Evolutionary conservation across 495 filamentous ascomycete genomes (phyloP), one percentile per base, ranked within the genome.

Genomic region (Aspergillus taichungensis): DNA sequence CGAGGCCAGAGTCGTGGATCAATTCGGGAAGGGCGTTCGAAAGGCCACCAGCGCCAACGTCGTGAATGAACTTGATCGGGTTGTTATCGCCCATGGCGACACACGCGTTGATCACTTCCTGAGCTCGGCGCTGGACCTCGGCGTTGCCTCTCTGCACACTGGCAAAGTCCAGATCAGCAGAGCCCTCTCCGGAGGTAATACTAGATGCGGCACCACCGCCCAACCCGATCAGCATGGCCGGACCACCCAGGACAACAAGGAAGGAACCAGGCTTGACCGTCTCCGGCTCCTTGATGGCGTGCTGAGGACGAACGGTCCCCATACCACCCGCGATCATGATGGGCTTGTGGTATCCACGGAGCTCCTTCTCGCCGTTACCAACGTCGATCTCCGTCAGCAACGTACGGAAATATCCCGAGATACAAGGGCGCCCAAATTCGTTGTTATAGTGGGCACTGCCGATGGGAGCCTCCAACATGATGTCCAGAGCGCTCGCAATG

Each of bases 291-390:
- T 98, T 98, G 38, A 94, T 73, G 5, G 92, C 89, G 62, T 95
- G 85, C 54, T 90, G 82, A 0, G 92, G 91, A 45, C 94, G 67
- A n/a, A 97, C 90, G n/a, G 86, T 94, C 31, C 92, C 94, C 36
- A 95, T 77, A 58, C 94, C 92, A 49, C 92, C 94, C 45, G 94
- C 92, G 69, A 98, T 84, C 89, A 98, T 95, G 62, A 98, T 96
- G 6, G 92, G 92, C 67, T 98, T 98, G 71, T 96, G 91, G 55
- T 94, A 98, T 11, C 92, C 92, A 53, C 94, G 74, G 39, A 86
- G 67, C 39, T 98, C 91, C 3, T 74, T 71, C 37, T 73, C 68
- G 30, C 76, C 78, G 43, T 77, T 76, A n/a, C 68, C 72, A 12
- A 76, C 63, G 39, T 79, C 67, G 36, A 83, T 74, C 34, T 80